These are phyloP conservation scores for Yarrowia porcina DNA, from an alignment of 805 yeast genomes.

Conservation along the genomic window DNA sequence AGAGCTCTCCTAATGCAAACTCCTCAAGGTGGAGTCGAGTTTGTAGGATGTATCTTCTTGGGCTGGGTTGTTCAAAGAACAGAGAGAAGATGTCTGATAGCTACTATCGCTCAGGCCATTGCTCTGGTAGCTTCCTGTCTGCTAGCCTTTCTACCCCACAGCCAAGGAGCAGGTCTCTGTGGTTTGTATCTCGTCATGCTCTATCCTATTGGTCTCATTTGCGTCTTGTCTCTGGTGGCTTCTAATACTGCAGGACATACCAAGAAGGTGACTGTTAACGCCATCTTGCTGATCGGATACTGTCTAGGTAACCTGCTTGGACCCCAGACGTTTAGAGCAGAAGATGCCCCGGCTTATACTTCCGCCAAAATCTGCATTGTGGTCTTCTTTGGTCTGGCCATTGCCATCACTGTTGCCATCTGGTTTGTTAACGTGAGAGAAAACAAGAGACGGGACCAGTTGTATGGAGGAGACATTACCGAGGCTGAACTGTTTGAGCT, in stretches of 20 bases:
- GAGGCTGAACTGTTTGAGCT: slow-evolving; percentile 34
- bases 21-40: slow-evolving; percentile 40
- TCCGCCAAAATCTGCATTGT: slow-evolving; percentile 58
- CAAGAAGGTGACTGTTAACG: slow-evolving; percentile 60
- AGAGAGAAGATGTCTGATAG: slow-evolving; percentile 34
- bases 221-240: slow-evolving; percentile 41
- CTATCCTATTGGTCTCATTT: slow-evolving; percentile 38
- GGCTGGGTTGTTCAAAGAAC: slow-evolving; percentile 29
- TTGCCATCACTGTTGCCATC: slow-evolving; percentile 43
- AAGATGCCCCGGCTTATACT: slow-evolving; percentile 58
- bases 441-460: slow-evolving; percentile 49
- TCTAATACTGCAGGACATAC: slow-evolving; percentile 70
- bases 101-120: slow-evolving; percentile 51
- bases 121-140: slow-evolving; percentile 45
- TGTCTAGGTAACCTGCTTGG: slow-evolving; percentile 69
- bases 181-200: slow-evolving; percentile 44
- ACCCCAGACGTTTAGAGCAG: slow-evolving; percentile 62
- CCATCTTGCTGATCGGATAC: slow-evolving; percentile 59
- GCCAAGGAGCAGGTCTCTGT: slow-evolving; percentile 41
- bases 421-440: slow-evolving; percentile 37
- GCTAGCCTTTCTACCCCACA: slow-evolving; percentile 44
- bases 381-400: slow-evolving; percentile 47
- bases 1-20: slow-evolving; percentile 38
- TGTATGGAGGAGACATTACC: slow-evolving; percentile 36
- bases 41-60: slow-evolving; percentile 29